These are phyloP conservation scores for Blastocystis sp. DNA, from an alignment of 352 stramenopile genomes.

Conservation along the genomic window DNA sequence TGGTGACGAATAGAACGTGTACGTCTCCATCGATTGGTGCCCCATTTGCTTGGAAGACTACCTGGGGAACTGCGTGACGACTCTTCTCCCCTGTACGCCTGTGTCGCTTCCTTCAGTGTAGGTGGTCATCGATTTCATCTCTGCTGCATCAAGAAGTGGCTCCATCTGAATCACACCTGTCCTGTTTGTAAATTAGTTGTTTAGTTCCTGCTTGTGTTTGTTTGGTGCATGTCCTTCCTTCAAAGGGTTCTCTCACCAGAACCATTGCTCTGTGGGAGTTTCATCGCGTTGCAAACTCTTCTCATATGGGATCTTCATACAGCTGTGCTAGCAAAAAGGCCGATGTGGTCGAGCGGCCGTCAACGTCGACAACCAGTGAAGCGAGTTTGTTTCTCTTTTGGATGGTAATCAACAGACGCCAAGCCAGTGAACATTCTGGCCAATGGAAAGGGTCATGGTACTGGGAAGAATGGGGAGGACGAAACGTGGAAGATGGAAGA, in stretches of 20 bases:
- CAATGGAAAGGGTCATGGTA: background rate
- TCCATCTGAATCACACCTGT: conserved; percentile 57
- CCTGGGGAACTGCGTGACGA: conserved; percentile 20
- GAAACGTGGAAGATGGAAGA: background rate
- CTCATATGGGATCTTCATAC: background rate
- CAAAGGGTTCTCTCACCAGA: background rate
- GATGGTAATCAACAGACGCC: background rate
- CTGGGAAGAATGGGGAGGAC: background rate
- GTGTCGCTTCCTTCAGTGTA: background rate
- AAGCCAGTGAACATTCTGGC: background rate
- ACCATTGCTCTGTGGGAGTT: no score
- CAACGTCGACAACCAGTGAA: background rate
- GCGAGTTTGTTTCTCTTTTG: background rate
- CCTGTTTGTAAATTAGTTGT: conserved; percentile 46
- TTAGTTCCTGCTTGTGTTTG: conserved; percentile 17
- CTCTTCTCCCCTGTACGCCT: conserved; percentile 18
- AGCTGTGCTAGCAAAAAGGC: background rate
- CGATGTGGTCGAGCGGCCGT: background rate
- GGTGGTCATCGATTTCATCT: conserved; percentile 29
- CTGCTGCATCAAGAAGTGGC: conserved; percentile 34
- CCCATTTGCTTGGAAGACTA: conserved; percentile 44
- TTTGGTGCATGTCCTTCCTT: background rate
- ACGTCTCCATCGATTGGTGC: conserved; percentile 19
- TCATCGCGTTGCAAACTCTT: background rate
- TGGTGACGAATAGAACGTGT: background rate